Conservation (phyloP, 179 eudicot genomes). For the Spinacia oleracea region DNA sequence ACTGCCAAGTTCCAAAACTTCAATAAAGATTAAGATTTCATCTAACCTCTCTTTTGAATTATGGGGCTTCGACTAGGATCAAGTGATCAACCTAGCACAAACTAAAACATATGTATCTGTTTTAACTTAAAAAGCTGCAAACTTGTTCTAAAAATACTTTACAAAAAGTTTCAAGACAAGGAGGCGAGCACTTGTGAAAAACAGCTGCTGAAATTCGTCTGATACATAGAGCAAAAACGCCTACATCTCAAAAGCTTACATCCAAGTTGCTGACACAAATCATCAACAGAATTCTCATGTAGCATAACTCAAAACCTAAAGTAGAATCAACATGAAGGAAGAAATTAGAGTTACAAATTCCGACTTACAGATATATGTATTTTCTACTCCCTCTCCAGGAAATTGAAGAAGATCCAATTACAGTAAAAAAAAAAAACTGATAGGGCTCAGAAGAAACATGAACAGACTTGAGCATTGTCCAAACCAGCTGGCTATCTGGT, state of each 20-base stretch:
- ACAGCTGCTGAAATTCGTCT: neutral
- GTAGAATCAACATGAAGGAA: neutral
- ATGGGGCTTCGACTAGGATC: no score
- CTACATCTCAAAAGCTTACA: neutral
- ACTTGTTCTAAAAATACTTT: neutral
- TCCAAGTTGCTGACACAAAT: neutral
- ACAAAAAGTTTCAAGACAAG: neutral
- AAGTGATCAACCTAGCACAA: no score
- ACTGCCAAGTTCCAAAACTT: neutral
- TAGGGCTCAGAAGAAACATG: neutral
- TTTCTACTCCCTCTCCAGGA: neutral
- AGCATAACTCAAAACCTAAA: neutral
- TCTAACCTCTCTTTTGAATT: no score
- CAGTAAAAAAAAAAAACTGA: neutral
- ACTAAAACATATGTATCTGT: no score
- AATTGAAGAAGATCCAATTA: neutral
- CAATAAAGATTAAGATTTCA: neutral
- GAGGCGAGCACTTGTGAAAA: neutral
- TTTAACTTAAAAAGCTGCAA: neutral
- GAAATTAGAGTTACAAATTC: neutral
- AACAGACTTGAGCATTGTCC: neutral
- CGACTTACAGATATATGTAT: neutral
- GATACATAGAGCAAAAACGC: neutral
- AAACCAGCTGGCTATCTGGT: neutral
- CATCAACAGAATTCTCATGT: neutral